These are phyloP conservation scores for Solanum appendiculatum DNA, from an alignment of 257 asterid genomes.

Conservation along the genomic window DNA sequence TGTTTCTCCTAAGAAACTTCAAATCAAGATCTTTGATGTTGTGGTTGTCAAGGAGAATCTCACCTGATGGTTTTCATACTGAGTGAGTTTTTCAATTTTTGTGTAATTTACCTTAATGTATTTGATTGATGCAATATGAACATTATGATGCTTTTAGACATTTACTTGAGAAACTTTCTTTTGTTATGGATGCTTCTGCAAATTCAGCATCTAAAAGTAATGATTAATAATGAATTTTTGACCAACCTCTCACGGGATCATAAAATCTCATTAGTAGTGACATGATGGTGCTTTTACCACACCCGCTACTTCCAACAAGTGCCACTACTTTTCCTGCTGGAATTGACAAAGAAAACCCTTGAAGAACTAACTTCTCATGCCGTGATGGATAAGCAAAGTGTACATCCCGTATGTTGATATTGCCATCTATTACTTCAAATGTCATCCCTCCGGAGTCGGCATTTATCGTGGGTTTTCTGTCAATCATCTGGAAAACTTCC, in stretches of 20 bases:
- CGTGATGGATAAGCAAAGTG: slow-evolving; percentile 70
- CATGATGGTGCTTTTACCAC: slow-evolving; percentile 82
- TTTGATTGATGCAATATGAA: not conserved
- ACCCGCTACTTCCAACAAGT: slow-evolving; percentile 69
- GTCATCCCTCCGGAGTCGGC: slow-evolving; percentile 26
- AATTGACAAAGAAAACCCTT: slow-evolving; percentile 67
- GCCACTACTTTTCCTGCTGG: slow-evolving; percentile 81
- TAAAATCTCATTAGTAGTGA: slow-evolving; percentile 58
- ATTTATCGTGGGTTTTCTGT: slow-evolving; percentile 54
- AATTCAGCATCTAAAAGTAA: not conserved
- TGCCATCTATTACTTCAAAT: slow-evolving; percentile 36
- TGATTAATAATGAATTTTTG: not conserved
- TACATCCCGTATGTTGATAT: slow-evolving; percentile 43
- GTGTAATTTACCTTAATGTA: not conserved
- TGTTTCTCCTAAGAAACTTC: slow-evolving; percentile 57
- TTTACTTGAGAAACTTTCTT: not conserved
- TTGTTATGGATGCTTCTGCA: not conserved
- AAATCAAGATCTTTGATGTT: slow-evolving; percentile 62
- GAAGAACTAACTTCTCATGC: slow-evolving; percentile 39
- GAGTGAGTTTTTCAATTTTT: slow-evolving; percentile 11
- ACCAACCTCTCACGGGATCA: slow-evolving; percentile 58
- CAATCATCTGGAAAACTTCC: slow-evolving; percentile 61
- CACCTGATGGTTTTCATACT: slow-evolving; percentile 31
- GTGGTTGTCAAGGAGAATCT: slow-evolving; percentile 53
- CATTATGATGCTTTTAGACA: not conserved